phyloP scores from a whole-genome alignment of 208 protist genomes.

The Acanthamoeba sp. region DNA sequence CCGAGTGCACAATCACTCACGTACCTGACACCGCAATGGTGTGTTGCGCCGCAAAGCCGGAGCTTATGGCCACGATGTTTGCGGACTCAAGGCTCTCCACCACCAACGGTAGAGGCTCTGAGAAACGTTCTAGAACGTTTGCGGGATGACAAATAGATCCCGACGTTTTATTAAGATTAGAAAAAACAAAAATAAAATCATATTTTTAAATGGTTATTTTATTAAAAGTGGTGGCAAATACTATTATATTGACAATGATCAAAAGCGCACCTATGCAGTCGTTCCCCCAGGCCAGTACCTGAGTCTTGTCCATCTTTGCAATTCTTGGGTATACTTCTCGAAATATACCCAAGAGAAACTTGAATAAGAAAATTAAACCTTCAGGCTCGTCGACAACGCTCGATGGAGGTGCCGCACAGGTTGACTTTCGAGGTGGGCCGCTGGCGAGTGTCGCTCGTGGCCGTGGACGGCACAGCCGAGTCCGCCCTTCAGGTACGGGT shows the following conservation, averaged over 20 bases:
- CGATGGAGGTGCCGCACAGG: too few species aligned
- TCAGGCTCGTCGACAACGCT: too few species aligned
- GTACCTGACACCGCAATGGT: background rate
- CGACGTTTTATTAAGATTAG: slow-evolving; percentile 7
- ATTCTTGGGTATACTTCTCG: too few species aligned
- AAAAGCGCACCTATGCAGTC: background rate
- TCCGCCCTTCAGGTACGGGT: background rate
- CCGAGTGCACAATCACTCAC: too few species aligned
- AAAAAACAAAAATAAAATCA: background rate
- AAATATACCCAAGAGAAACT: too few species aligned
- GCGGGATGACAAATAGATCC: too few species aligned
- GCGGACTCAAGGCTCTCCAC: background rate
- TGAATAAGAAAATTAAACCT: too few species aligned
- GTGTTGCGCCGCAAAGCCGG: background rate
- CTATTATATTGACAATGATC: background rate
- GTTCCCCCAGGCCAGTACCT: background rate
- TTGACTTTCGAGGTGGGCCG: background rate
- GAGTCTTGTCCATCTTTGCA: background rate
- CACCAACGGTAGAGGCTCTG: background rate
- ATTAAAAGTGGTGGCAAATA: too few species aligned
- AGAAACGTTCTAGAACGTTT: too few species aligned
- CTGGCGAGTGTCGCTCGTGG: background rate
- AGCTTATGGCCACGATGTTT: background rate
- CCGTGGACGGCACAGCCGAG: background rate
- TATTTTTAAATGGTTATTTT: background rate